Conservation (phyloP, 495 filamentous ascomycete genomes). For the Aspergillus sclerotioniger region DNA sequence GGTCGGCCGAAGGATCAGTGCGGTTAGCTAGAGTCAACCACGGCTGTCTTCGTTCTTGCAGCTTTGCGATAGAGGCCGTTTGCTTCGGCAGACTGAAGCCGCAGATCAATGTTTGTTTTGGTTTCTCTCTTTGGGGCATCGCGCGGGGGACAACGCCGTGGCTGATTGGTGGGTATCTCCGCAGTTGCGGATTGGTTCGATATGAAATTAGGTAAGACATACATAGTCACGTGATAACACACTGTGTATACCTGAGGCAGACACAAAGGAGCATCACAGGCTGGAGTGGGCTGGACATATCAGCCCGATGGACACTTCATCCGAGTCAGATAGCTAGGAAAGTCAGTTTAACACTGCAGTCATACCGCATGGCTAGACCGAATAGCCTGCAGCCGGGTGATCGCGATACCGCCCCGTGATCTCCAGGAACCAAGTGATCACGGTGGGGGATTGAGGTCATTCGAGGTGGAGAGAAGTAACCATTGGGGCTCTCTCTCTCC, state of each 20-base stretch:
- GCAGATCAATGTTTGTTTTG: conserved; percentile 35
- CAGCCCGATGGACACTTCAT: no score
- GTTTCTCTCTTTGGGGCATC: conserved; percentile 28
- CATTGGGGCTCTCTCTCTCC: not conserved
- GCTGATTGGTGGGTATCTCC: not conserved
- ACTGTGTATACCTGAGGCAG: not conserved
- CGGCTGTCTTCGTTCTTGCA: not conserved
- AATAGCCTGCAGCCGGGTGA: no score
- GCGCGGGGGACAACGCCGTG: not conserved
- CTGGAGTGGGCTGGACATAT: no score
- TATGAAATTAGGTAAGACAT: not conserved
- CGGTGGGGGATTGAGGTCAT: not conserved
- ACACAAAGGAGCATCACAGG: not conserved
- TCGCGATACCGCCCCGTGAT: not conserved
- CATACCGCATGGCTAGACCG: no score
- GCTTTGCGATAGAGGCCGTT: no score
- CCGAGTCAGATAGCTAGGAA: no score
- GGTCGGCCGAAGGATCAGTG: not conserved
- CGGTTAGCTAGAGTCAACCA: not conserved
- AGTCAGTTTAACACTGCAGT: no score
- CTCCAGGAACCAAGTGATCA: not conserved
- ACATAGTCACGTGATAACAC: not conserved
- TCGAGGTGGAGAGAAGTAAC: not conserved
- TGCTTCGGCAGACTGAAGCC: no score
- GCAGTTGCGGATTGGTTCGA: not conserved